phyloP scores from a whole-genome alignment of 2,329 filamentous ascomycete genomes.

The Fusarium globosum region DNA sequence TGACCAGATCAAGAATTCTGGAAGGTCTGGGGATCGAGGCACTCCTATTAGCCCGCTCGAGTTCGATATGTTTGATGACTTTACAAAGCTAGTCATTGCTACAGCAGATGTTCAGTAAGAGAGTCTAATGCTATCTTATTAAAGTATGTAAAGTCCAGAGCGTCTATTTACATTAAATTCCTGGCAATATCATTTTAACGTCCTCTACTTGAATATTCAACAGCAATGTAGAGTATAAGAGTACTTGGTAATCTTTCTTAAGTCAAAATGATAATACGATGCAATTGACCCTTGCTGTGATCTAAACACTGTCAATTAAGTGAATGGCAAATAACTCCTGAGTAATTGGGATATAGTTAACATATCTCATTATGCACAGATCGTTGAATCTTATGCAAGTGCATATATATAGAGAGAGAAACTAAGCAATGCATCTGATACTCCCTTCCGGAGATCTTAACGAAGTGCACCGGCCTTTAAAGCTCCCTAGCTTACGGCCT shows the following conservation, averaged over 20 bases:
- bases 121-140: fast-evolving
- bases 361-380: not conserved
- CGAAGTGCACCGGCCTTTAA: not conserved
- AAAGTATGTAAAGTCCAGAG: not conserved
- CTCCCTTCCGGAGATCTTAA: fast-evolving
- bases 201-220: fast-evolving
- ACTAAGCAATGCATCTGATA: not conserved
- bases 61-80: not conserved
- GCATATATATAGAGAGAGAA: not conserved
- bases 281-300: not conserved
- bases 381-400: not conserved
- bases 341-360: not conserved
- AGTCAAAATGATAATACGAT: not conserved
- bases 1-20: not conserved
- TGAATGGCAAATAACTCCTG: fast-evolving
- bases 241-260: fast-evolving
- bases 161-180: not conserved
- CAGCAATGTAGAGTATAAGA: not conserved
- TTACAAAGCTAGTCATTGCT: not conserved
- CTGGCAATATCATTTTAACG: not conserved
- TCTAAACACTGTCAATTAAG: fast-evolving
- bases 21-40: not conserved
- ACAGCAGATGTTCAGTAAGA: not conserved
- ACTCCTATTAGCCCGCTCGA: not conserved
- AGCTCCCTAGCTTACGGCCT: not conserved